Evolutionary conservation across 768 basidiomycete genomes (phyloP), one percentile per base, ranked within the genome.

Genomic region (Serendipita vermifera): DNA sequence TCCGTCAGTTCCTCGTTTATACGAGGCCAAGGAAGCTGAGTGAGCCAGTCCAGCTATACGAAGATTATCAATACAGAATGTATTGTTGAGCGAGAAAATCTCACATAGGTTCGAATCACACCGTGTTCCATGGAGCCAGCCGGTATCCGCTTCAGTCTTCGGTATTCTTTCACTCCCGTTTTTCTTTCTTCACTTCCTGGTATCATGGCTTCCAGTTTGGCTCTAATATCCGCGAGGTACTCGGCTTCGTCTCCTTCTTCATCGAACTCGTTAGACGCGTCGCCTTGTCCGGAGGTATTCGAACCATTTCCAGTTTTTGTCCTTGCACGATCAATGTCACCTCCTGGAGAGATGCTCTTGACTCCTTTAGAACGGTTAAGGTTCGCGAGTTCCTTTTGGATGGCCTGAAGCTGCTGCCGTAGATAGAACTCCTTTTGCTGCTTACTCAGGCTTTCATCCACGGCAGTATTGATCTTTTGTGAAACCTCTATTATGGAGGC

Each of bases 51-150:
- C 20, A 96, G 77, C 83, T 92, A 71, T 26, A 63, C 54, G 58
- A 63, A 48, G 17, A 20, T 22, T 2, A 27, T 67, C 55, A 65
- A 63, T 33, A 26, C 36, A 61, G 39, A 53, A 62, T 17, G 31
- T 1, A 13, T 39, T 11, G 17, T 7, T 17, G 32, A 32, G 40
- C 24, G 36, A 60, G 22, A 38, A 26, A 22, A 1, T 73, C 83
- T 62, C 63, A 87, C 88, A 66, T 86, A 91, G 65, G 74, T 83
- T 46, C 87, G 74, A 51, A 92, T 83, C 33, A 94, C 91, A 3
- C 90, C 88, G 64, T 87, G 81, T 72, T 96, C 93, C 2, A 90
- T 87, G 54, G 87, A 88, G 15, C 89, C 87, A 32, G 82, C 80
- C 0, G 90, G 89, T n/a, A 89, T 93, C 17, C 89, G 79, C 67